Evolutionary conservation across 495 filamentous ascomycete genomes (phyloP).

Genomic region (Niebla homalea): DNA sequence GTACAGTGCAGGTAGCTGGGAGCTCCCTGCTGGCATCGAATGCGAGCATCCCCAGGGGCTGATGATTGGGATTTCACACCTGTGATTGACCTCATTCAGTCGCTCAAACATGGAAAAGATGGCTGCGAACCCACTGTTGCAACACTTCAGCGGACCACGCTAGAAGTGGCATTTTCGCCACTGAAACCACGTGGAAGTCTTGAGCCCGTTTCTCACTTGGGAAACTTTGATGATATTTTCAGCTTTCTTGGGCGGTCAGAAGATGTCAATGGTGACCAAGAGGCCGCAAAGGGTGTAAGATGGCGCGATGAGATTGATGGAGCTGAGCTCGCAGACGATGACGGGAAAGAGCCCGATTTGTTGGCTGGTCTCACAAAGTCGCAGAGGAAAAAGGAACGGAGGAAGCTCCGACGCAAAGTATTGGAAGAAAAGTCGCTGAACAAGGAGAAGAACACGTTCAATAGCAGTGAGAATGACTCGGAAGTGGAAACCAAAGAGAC

Average conservation of each 20-base stretch:
- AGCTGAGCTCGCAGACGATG: conserved; percentile 16
- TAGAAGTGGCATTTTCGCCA: neutral
- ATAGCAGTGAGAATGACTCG: conserved; percentile 19
- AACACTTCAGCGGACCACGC: too few relatives aligned
- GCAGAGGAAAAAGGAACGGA: conserved; percentile 20
- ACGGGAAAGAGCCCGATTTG: conserved; percentile 4
- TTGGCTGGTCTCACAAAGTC: conserved; percentile 19
- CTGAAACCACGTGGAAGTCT: neutral
- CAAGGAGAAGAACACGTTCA: neutral
- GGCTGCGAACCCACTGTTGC: too few relatives aligned
- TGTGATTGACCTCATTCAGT: conserved; percentile 35
- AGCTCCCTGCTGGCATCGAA: conserved; percentile 11
- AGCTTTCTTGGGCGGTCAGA: conserved; percentile 24
- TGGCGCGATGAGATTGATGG: conserved; percentile 24
- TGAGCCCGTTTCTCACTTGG: conserved; percentile 16
- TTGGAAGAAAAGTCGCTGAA: neutral
- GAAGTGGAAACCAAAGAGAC: neutral
- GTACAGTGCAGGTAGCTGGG: conserved; percentile 12
- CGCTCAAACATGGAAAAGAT: conserved; percentile 11
- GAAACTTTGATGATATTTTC: conserved; percentile 31
- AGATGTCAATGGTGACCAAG: conserved; percentile 9
- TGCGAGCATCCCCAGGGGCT: conserved; percentile 5
- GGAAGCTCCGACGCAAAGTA: conserved; percentile 13
- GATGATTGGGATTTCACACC: conserved; percentile 34
- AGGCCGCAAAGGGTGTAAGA: conserved; percentile 20